phyloP scores from a whole-genome alignment of 2,329 filamentous ascomycete genomes.

The Alternaria burnsii region DNA sequence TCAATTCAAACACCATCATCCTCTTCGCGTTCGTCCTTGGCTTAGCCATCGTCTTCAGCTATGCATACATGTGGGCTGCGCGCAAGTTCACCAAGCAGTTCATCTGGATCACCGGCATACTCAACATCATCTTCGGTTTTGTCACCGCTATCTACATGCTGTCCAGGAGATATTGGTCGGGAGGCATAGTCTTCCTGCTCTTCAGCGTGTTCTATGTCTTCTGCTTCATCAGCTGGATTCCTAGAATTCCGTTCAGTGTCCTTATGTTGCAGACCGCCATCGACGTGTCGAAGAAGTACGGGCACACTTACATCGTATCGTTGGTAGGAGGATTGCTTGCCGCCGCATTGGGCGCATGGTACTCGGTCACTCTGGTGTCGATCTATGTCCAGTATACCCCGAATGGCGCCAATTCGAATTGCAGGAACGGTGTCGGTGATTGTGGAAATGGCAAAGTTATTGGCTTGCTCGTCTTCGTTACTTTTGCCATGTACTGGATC shows the following conservation, averaged over 20 bases:
- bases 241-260: constrained; percentile 89
- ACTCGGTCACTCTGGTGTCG: constrained; percentile 82
- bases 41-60: constrained; percentile 78
- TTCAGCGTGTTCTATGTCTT: constrained; percentile 82
- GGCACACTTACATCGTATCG: constrained; percentile 87
- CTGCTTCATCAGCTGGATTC: constrained; percentile 84
- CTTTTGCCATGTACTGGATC: constrained; percentile 94
- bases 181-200: constrained; percentile 85
- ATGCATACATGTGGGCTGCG: constrained; percentile 77
- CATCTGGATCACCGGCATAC: constrained; percentile 78
- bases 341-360: constrained; percentile 83
- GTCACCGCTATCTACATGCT: constrained; percentile 89
- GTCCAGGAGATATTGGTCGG: constrained; percentile 76
- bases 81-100: constrained; percentile 86
- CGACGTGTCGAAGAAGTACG: constrained; percentile 82
- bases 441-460: constrained; percentile 83
- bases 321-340: constrained; percentile 81
- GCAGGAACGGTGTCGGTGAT: constrained; percentile 62
- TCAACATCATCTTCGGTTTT: constrained; percentile 79
- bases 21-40: constrained; percentile 82
- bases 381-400: constrained; percentile 88
- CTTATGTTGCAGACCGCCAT: constrained; percentile 88
- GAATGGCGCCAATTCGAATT: constrained; percentile 63
- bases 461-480: constrained; percentile 84
- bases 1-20: constrained; percentile 85